Percentiles rank a stretch among this genome's conserved stretches.
These are phyloP conservation scores for Cordyceps militaris DNA, from an alignment of 2,329 filamentous ascomycete genomes.

Conservation along the genomic window DNA sequence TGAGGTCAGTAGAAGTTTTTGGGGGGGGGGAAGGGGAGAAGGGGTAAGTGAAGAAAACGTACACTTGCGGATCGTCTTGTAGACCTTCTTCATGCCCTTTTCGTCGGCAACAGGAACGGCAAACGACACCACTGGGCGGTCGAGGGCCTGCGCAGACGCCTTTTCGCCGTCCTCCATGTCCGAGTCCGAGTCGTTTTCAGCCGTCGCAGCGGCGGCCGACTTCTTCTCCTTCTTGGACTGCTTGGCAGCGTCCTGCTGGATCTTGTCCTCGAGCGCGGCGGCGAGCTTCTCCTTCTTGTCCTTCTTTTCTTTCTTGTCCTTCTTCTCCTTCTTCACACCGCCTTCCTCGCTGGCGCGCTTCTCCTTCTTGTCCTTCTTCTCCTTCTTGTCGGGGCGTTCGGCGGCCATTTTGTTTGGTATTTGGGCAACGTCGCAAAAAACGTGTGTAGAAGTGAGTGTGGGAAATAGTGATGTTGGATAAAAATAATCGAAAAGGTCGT, in stretches of 20 bases:
- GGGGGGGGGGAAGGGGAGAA: neutral
- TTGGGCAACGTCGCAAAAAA: too few relatives aligned
- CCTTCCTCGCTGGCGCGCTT: constrained; percentile 49
- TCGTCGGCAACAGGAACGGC: constrained; percentile 74
- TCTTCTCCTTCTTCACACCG: constrained; percentile 49
- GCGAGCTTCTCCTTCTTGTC: constrained; percentile 68
- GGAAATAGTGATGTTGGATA: neutral
- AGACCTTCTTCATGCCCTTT: constrained; percentile 60
- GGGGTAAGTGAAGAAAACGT: constrained; percentile 21
- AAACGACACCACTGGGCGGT: constrained; percentile 69
- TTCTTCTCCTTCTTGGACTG: constrained; percentile 21
- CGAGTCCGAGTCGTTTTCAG: constrained; percentile 37
- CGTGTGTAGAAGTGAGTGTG: neutral
- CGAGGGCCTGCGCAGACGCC: constrained; percentile 31
- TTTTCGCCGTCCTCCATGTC: constrained; percentile 34
- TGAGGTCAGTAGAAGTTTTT: neutral
- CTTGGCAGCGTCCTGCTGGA: constrained; percentile 43
- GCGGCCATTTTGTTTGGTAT: constrained; percentile 38
- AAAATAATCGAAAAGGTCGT: neutral
- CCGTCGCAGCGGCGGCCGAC: constrained; percentile 31
- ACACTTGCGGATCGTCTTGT: constrained; percentile 53
- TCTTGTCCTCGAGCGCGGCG: constrained; percentile 57
- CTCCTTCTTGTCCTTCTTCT: constrained; percentile 56
- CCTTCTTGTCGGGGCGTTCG: constrained; percentile 44
- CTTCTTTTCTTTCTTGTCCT: constrained; percentile 59